Conservation (phyloP, 1,284 basidiomycete species). For the Melampsora americana region DNA sequence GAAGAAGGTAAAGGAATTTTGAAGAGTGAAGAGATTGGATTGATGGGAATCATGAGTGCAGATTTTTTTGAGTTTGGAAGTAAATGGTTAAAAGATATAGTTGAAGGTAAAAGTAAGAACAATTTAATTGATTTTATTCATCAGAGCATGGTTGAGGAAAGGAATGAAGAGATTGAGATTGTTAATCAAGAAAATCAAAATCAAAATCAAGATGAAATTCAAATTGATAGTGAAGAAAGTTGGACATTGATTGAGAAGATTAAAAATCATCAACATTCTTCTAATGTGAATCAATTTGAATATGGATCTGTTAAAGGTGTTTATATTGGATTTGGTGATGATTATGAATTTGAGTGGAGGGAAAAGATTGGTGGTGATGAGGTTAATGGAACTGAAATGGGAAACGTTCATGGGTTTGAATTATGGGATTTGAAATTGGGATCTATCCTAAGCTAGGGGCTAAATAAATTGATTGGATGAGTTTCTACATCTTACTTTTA, state of each 20-base stretch:
- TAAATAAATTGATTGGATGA: no score
- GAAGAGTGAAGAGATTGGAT: no score
- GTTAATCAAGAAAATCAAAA: background rate
- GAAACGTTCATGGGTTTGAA: background rate
- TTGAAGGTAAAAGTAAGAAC: background rate
- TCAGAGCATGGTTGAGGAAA: no score
- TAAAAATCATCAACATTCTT: no score
- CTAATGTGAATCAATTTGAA: background rate
- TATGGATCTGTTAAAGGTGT: background rate
- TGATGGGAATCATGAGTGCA: background rate
- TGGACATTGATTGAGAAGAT: background rate
- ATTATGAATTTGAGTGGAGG: conserved; percentile 6
- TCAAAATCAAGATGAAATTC: background rate
- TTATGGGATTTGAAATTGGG: conserved; percentile 11
- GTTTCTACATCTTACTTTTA: no score
- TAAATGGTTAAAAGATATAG: background rate
- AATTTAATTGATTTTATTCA: no score
- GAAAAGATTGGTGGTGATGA: background rate
- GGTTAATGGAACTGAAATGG: background rate
- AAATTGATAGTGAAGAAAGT: background rate
- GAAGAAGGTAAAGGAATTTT: no score
- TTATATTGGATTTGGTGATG: conserved; percentile 3
- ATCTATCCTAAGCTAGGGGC: background rate
- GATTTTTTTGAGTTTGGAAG: background rate
- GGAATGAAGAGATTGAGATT: background rate